Percentiles rank a stretch among this genome's conserved stretches.
These are phyloP conservation scores for Amphicarpaea edgeworthii DNA, from an alignment of 306 rosid species.

Conservation along the genomic window DNA sequence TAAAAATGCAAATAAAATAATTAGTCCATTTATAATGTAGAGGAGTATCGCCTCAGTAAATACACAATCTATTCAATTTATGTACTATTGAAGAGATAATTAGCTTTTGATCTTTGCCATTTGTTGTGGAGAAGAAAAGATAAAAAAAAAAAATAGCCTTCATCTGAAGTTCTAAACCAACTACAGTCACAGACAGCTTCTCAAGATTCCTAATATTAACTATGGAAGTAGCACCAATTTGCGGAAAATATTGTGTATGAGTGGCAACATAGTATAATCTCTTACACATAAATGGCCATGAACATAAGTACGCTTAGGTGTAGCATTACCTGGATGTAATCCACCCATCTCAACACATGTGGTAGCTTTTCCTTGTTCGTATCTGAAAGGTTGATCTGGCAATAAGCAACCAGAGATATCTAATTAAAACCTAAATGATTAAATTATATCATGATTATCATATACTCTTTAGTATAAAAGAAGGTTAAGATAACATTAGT, in stretches of 20 bases:
- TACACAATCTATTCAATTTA: constrained; percentile 18
- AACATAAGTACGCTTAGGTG: constrained; percentile 1
- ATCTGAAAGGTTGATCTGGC: constrained; percentile 73
- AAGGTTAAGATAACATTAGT: constrained; percentile 7
- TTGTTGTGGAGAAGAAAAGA: constrained; percentile 11
- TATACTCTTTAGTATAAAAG: constrained; percentile 21
- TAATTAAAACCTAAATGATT: constrained; percentile 41
- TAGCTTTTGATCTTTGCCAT: background rate
- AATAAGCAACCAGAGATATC: constrained; percentile 53
- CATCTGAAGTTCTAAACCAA: constrained; percentile 23
- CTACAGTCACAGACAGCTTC: background rate
- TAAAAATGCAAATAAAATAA: constrained; percentile 7
- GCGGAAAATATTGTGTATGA: background rate
- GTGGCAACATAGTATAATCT: constrained; percentile 10
- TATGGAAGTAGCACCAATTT: constrained; percentile 2
- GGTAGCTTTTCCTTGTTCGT: constrained; percentile 66
- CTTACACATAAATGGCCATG: background rate
- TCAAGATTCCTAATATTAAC: constrained; percentile 18
- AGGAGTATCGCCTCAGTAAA: constrained; percentile 13
- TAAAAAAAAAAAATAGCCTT: background rate
- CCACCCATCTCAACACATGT: constrained; percentile 86
- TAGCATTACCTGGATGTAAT: constrained; percentile 79
- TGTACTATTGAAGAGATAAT: constrained; percentile 10
- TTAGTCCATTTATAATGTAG: background rate
- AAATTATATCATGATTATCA: background rate